A percentile compares a stretch with the other conserved stretches of the same genome.
These are phyloP conservation scores for Inga leiocalycina DNA, from an alignment of 306 rosid species.

Conservation along the genomic window DNA sequence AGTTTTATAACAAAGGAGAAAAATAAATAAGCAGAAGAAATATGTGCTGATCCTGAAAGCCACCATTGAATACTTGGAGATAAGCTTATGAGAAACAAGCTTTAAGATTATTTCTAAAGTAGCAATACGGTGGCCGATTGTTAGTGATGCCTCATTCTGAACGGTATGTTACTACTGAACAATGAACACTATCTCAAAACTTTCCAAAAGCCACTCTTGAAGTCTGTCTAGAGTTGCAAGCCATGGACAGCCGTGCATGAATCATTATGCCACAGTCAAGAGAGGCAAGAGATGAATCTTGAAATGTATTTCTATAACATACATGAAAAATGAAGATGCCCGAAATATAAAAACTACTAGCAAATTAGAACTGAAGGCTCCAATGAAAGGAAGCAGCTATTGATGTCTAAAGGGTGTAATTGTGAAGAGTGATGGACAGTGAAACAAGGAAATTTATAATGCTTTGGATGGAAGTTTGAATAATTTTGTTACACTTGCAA, in stretches of 20 bases:
- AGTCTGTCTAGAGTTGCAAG: neutral
- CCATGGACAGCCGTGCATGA: neutral
- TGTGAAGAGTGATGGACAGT: neutral
- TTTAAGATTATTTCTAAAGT: neutral
- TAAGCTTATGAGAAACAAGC: neutral
- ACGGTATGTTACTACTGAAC: conserved; percentile 1
- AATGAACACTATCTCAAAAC: conserved; percentile 14
- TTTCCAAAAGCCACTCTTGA: neutral
- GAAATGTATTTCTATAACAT: neutral
- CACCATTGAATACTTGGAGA: neutral
- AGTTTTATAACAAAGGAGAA: neutral
- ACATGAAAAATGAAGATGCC: conserved; percentile 19
- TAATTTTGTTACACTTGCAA: neutral
- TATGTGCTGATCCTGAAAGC: neutral
- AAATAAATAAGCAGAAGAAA: conserved; percentile 22
- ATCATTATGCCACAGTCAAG: neutral
- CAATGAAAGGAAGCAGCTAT: neutral
- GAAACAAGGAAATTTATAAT: neutral
- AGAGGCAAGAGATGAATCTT: neutral
- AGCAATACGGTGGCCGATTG: neutral
- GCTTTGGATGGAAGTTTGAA: neutral
- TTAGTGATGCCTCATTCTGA: neutral
- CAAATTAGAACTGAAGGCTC: neutral
- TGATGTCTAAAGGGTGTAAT: neutral
- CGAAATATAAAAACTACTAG: neutral